phyloP scores from a whole-genome alignment of 2,329 filamentous ascomycete genomes.

The Fusarium torreyae region DNA sequence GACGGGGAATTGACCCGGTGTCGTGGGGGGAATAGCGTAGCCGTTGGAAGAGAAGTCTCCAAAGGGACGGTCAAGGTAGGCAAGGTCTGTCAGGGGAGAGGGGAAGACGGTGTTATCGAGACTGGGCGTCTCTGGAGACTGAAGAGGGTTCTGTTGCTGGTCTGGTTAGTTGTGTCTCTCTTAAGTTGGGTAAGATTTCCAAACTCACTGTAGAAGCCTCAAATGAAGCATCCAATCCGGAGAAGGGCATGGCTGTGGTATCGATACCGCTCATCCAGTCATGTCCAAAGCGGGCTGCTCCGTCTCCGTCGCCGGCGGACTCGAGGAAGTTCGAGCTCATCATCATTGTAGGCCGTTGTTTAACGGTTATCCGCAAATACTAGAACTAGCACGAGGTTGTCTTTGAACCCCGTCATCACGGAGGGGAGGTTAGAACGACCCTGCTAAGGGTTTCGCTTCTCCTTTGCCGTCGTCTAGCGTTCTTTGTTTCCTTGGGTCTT shows the following conservation, averaged over 20 bases:
- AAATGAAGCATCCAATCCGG: constrained; percentile 37
- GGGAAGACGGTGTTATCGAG: constrained; percentile 49
- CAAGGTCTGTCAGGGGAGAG: constrained; percentile 43
- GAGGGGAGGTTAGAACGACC: constrained; percentile 17
- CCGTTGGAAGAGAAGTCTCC: constrained; percentile 41
- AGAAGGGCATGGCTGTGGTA: constrained; percentile 41
- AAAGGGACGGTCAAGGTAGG: constrained; percentile 46
- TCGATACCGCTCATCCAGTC: constrained; percentile 45
- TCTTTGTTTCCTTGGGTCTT: constrained; percentile 1
- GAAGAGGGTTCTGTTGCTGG: constrained; percentile 37
- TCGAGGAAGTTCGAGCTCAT: constrained; percentile 48
- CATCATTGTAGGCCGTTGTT: constrained; percentile 43
- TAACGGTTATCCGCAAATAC: constrained; percentile 46
- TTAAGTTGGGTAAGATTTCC: neutral
- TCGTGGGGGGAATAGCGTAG: constrained; percentile 35
- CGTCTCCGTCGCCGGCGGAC: constrained; percentile 34
- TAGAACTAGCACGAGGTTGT: constrained; percentile 45
- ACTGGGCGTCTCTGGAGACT: constrained; percentile 45
- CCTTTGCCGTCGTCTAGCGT: constrained; percentile 9
- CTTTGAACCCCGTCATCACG: constrained; percentile 49
- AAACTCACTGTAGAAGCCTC: constrained; percentile 45
- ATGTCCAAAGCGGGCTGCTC: constrained; percentile 26
- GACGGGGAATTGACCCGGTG: constrained; percentile 42
- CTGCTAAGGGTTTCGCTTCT: constrained; percentile 15
- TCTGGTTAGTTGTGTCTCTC: constrained; percentile 5